Percentiles rank a stretch among this genome's conserved stretches.
Evolutionary conservation across 2,329 filamentous ascomycete genomes (phyloP).

Genomic region (Bipolaris bicolor): DNA sequence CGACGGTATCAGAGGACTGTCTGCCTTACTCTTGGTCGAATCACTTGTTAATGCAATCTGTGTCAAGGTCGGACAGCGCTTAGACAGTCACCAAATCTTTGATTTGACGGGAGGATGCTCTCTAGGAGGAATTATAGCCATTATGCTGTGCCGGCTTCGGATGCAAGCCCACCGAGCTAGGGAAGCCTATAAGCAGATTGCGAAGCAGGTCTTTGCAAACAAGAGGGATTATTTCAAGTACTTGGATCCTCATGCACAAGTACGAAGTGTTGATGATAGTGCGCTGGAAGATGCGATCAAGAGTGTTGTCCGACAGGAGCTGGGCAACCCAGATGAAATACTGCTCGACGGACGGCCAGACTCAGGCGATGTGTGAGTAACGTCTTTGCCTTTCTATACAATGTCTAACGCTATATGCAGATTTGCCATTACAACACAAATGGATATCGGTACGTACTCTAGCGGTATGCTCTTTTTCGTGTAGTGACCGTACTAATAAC

Average conservation of each 20-base stretch:
- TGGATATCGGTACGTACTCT: constrained; percentile 31
- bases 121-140: constrained; percentile 36
- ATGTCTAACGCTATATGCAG: constrained; percentile 21
- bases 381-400: neutral
- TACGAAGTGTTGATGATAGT: constrained; percentile 14
- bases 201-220: constrained; percentile 34
- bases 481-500: neutral
- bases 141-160: constrained; percentile 39
- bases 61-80: constrained; percentile 29
- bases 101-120: constrained; percentile 40
- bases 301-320: constrained; percentile 24
- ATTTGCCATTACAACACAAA: constrained; percentile 37
- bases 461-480: neutral
- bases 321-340: constrained; percentile 25
- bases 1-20: constrained; percentile 41
- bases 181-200: constrained; percentile 37
- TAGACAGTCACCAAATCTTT: constrained; percentile 41
- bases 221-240: constrained; percentile 36
- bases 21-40: constrained; percentile 38
- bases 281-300: constrained; percentile 33
- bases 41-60: constrained; percentile 42
- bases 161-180: constrained; percentile 39
- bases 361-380: constrained; percentile 39
- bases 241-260: constrained; percentile 26
- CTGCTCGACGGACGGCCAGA: constrained; percentile 34